Base-by-base conservation (phyloP, 768 basidiomycete species). In the Serpula lacrymans region DNA sequence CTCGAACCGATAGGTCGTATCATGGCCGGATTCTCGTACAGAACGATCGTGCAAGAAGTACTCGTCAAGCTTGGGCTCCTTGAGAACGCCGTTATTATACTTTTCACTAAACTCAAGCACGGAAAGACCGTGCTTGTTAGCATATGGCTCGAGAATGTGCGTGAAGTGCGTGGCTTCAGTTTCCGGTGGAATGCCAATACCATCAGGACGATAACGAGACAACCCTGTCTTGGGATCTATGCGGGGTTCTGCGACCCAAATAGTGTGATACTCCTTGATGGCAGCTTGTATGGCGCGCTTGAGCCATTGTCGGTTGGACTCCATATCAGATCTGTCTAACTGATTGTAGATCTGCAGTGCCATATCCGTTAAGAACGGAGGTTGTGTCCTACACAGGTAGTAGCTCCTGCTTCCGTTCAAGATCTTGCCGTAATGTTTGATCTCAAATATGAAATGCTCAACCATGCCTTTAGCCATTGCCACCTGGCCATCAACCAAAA, bases 101-200 rank as follows among this genome's bases (percentile, higher is more conserved):
- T 85, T 84, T 65, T 97, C 91, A 62, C 87, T 94, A 67, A 96
- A 99, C 67, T 99, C 96, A 55, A 90, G 78, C 43, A 98, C 82
- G 8, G 89, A 92, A 29, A 99, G 73, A 4, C 95, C 91, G 48
- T 93, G 84, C 66, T 95, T 94, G 39, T 72, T 74, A 24, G 96
- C 96, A 57, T 79, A 98, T 2, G 96, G 96, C 64, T 96, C 91
- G 34, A 99, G 80, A 54, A 98, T 86, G 58, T 96, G 93, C 2
- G 93, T 97, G 64, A 99, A 99, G 68, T 99, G 96, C 6, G 87
- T 87, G 2, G 96, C 96, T 62, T 99, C 96, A 0, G 96, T 99
- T 69, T 99, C 96, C 0, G 96, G 96, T 10, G 95, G 96, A 43
- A 99, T 96, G 21, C 96, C 96, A 8, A 91, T 58, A 11, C 96